These are phyloP conservation scores for Saprolegnia diclina DNA, from an alignment of 352 stramenopile species.

Conservation along the genomic window DNA sequence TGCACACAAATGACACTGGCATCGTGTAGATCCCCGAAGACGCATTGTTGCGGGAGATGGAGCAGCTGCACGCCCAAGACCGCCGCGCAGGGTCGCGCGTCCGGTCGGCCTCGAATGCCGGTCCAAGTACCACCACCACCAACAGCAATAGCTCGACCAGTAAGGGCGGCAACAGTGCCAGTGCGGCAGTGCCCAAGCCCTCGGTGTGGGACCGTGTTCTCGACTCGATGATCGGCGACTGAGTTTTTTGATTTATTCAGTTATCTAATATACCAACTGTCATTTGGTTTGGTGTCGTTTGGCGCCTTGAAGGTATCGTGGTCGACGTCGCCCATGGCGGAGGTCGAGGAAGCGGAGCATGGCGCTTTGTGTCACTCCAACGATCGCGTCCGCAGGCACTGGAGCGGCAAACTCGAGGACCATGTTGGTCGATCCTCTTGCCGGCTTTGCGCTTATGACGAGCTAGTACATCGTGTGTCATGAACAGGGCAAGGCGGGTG, in stretches of 20 bases:
- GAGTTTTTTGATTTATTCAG: background rate
- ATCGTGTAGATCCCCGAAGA: constrained; percentile 8
- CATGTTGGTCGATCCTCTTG: too few relatives aligned
- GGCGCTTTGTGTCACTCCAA: background rate
- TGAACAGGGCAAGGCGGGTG: too few relatives aligned
- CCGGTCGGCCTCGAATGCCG: constrained; percentile 10
- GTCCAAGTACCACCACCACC: background rate
- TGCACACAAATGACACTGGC: background rate
- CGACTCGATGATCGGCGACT: constrained; percentile 17
- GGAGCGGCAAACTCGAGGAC: too few relatives aligned
- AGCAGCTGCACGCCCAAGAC: constrained; percentile 8
- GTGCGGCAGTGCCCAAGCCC: background rate
- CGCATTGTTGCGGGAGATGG: background rate
- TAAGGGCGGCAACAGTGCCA: too few relatives aligned
- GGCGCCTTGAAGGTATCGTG: background rate
- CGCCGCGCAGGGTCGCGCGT: constrained; percentile 15
- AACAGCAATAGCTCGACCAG: background rate
- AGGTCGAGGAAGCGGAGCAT: background rate
- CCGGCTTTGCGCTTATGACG: too few relatives aligned
- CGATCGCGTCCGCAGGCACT: background rate
- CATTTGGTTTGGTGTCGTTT: background rate
- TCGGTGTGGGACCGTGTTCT: constrained; percentile 19
- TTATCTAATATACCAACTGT: constrained; percentile 2
- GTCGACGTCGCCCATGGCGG: too few relatives aligned
- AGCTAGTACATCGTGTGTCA: too few relatives aligned